A percentile compares a stretch with the other conserved stretches of the same genome.
These are phyloP conservation scores for Dentipellis fragilis DNA, from an alignment of 768 basidiomycete species.

Conservation along the genomic window DNA sequence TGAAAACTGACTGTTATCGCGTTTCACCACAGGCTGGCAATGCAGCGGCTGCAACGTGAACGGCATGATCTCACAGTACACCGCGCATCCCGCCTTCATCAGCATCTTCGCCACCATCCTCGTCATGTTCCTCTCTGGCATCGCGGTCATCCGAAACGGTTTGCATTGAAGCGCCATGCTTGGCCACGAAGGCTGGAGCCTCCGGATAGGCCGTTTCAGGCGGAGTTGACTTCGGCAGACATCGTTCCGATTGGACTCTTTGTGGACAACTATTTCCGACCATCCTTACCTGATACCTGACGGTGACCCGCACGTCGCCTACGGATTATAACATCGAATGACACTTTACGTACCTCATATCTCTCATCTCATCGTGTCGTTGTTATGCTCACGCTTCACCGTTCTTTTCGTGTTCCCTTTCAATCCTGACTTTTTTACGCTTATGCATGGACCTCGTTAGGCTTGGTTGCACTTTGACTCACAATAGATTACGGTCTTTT, in stretches of 20 bases:
- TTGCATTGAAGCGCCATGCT: slow-evolving; percentile 10
- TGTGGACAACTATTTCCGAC: slow-evolving; percentile 5
- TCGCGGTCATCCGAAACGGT: slow-evolving; percentile 38
- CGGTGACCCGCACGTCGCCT: not conserved
- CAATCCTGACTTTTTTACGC: not conserved
- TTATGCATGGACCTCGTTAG: not conserved
- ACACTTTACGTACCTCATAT: not conserved
- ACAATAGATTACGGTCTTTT: not conserved
- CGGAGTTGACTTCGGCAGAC: no score
- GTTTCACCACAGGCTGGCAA: slow-evolving; percentile 36
- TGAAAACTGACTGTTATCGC: not conserved
- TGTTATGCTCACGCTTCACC: not conserved
- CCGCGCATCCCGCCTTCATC: slow-evolving; percentile 44
- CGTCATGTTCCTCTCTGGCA: slow-evolving; percentile 60
- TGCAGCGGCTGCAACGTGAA: slow-evolving; percentile 37
- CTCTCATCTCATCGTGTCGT: not conserved
- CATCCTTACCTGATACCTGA: not conserved
- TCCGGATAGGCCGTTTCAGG: no score
- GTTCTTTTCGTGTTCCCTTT: not conserved
- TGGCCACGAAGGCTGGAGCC: not conserved
- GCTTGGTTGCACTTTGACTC: not conserved
- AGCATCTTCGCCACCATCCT: slow-evolving; percentile 46
- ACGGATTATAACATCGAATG: not conserved
- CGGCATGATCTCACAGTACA: slow-evolving; percentile 25
- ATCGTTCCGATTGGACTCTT: not conserved